Conservation (phyloP, 495 filamentous ascomycete species). For the Cairneyella variabilis region DNA sequence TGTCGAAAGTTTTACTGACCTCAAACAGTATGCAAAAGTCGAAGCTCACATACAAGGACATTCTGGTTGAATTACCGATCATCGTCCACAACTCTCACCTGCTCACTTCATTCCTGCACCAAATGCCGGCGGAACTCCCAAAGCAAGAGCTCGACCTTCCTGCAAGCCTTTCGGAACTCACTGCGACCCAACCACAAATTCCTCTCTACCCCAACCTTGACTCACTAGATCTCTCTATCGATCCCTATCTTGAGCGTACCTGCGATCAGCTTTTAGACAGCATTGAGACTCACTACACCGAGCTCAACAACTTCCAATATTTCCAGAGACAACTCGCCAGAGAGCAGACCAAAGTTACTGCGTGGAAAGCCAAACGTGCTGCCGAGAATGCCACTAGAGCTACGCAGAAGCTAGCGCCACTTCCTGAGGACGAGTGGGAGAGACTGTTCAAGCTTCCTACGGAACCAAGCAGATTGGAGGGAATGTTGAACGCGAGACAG, state of each 20-base stretch:
- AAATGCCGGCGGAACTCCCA: constrained; percentile 55
- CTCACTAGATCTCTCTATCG: constrained; percentile 82
- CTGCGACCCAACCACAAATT: constrained; percentile 40
- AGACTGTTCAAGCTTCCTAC: constrained; percentile 93
- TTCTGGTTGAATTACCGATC: constrained; percentile 88
- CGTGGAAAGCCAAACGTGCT: constrained; percentile 94
- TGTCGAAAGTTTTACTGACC: constrained; percentile 20
- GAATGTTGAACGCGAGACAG: constrained; percentile 87
- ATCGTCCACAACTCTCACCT: constrained; percentile 95
- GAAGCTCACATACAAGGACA: constrained; percentile 88
- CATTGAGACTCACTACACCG: constrained; percentile 96
- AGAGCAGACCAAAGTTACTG: constrained; percentile 92
- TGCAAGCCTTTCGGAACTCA: constrained; percentile 69
- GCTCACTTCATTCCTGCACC: constrained; percentile 90
- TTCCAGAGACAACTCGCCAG: constrained; percentile 93
- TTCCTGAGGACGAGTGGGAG: constrained; percentile 98
- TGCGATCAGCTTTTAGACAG: constrained; percentile 92
- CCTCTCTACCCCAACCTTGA: constrained; percentile 85
- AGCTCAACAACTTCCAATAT: constrained; percentile 98
- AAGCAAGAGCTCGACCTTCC: constrained; percentile 66
- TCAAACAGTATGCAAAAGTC: constrained; percentile 78
- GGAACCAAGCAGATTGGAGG: constrained; percentile 89
- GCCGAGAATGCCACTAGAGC: constrained; percentile 83
- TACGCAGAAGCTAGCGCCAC: constrained; percentile 79
- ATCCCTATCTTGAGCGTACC: constrained; percentile 98